These are phyloP conservation scores for Nectriaceae sp. DNA, from an alignment of 2,329 filamentous ascomycete genomes.

Conservation along the genomic window DNA sequence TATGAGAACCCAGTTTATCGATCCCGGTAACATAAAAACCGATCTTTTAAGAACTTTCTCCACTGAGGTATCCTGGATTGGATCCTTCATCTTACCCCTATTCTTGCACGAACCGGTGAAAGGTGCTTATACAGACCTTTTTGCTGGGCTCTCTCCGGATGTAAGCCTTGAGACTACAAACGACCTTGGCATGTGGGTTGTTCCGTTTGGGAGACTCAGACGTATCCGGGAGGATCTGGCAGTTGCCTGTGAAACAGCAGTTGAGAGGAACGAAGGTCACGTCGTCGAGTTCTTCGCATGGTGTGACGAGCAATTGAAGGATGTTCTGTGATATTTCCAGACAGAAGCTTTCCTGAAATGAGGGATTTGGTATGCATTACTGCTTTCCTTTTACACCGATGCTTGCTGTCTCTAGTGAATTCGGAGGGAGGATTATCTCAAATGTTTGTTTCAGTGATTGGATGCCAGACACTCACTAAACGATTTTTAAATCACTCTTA, in stretches of 20 bases:
- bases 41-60: constrained; percentile 5
- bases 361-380: too few relatives aligned
- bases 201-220: constrained; percentile 3
- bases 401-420: too few relatives aligned
- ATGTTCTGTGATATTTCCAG: not conserved
- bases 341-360: too few relatives aligned
- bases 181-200: constrained; percentile 4
- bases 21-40: constrained; percentile 6
- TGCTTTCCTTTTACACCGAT: too few relatives aligned
- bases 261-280: constrained; percentile 2
- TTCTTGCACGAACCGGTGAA: constrained; percentile 7
- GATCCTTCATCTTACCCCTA: not conserved
- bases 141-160: constrained; percentile 6
- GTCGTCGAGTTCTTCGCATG: constrained; percentile 6
- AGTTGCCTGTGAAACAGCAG: not conserved
- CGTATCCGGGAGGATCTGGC: constrained; percentile 4
- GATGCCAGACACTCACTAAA: too few relatives aligned
- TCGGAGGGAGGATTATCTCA: too few relatives aligned
- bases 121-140: constrained; percentile 7
- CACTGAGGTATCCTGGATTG: constrained; percentile 3
- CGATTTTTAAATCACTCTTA: too few relatives aligned
- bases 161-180: not conserved
- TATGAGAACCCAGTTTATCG: constrained; percentile 1
- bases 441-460: too few relatives aligned
- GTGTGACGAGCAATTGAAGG: constrained; percentile 7